Evolutionary conservation across 1,284 basidiomycete species (phyloP).

Genomic region (Clitocybe nebularis): DNA sequence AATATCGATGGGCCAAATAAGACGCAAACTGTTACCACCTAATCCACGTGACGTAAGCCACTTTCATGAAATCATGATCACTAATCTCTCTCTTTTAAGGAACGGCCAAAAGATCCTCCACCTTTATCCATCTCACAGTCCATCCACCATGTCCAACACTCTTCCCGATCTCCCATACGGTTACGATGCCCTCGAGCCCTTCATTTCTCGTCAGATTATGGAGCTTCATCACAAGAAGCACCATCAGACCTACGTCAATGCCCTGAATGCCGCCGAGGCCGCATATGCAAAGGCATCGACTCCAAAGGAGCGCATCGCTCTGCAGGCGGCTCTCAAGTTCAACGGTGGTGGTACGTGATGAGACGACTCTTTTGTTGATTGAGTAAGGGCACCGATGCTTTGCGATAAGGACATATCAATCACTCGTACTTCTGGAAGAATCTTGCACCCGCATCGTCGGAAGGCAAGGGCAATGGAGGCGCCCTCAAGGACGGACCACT

Average conservation of each 20-base stretch:
- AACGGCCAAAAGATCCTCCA: too few relatives aligned
- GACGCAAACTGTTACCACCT: too few relatives aligned
- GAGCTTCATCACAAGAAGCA: conserved; percentile 84
- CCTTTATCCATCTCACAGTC: background rate
- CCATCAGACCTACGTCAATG: conserved; percentile 77
- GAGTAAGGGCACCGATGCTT: background rate
- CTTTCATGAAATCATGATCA: too few relatives aligned
- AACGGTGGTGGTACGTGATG: conserved; percentile 51
- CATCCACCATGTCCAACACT: conserved; percentile 34
- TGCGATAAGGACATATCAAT: conserved; percentile 72
- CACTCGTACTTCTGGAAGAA: conserved; percentile 95
- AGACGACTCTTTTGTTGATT: background rate
- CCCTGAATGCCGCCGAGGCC: conserved; percentile 75
- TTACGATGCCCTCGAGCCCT: conserved; percentile 85
- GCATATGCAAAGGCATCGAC: conserved; percentile 58
- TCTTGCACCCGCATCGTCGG: conserved; percentile 56
- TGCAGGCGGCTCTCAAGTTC: conserved; percentile 46
- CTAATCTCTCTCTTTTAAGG: too few relatives aligned
- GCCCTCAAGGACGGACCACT: conserved; percentile 61
- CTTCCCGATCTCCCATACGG: conserved; percentile 82
- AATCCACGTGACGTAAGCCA: too few relatives aligned
- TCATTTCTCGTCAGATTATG: conserved; percentile 83
- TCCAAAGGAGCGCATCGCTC: conserved; percentile 75
- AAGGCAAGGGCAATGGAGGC: conserved; percentile 54
- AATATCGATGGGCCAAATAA: too few relatives aligned